These are phyloP conservation scores for Striga asiatica DNA, from an alignment of 257 asterid species.

Conservation along the genomic window DNA sequence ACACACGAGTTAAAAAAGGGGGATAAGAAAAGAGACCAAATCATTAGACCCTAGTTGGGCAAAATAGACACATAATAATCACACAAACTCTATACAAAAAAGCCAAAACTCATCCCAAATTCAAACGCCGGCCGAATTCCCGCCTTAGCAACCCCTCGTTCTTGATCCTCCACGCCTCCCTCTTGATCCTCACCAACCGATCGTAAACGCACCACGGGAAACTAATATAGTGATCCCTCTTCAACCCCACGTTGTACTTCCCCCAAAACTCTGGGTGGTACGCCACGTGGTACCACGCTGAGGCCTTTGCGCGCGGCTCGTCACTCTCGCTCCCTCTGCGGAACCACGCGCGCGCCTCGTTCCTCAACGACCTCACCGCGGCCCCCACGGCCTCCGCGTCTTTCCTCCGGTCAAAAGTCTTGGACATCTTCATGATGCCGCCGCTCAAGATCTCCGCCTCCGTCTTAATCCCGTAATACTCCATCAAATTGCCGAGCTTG, in stretches of 20 bases:
- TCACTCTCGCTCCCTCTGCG: constrained; percentile 37
- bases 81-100: too few relatives aligned
- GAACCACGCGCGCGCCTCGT: constrained; percentile 64
- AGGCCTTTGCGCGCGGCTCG: constrained; percentile 55
- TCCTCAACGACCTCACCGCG: constrained; percentile 64
- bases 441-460: constrained; percentile 88
- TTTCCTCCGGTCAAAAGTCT: constrained; percentile 59
- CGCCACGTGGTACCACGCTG: constrained; percentile 84
- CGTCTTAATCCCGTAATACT: constrained; percentile 63
- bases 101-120: constrained; percentile 23
- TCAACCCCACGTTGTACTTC: constrained; percentile 41
- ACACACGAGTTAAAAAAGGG: too few relatives aligned
- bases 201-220: constrained; percentile 86
- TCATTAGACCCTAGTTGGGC: too few relatives aligned
- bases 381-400: constrained; percentile 65
- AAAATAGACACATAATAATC: too few relatives aligned
- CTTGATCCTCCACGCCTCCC: constrained; percentile 17
- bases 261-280: constrained; percentile 67
- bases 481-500: constrained; percentile 84
- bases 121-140: constrained; percentile 13
- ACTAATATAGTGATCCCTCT: constrained; percentile 60
- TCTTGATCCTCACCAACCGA: constrained; percentile 58
- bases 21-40: too few relatives aligned
- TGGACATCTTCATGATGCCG: constrained; percentile 53
- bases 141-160: constrained; percentile 17